phyloP scores from a whole-genome alignment of 1,139 yeast species.

The Yamadazyma trypodendri region DNA sequence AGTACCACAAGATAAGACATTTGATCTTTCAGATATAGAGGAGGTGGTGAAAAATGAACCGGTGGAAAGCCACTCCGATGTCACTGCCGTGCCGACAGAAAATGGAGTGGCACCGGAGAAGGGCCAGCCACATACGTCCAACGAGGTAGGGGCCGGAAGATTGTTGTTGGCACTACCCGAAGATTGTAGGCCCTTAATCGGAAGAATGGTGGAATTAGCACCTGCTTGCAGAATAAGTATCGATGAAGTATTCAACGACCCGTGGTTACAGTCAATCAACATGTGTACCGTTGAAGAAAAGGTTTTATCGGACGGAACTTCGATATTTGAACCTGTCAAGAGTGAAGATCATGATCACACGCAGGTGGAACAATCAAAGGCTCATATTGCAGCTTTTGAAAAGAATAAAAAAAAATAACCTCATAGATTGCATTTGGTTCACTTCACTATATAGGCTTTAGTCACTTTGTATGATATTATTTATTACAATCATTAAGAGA shows the following conservation, averaged over 20 bases:
- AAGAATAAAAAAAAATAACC: conserved; percentile 60
- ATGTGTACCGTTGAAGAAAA: conserved; percentile 64
- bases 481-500: not conserved
- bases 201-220: conserved; percentile 76
- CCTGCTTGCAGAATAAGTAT: conserved; percentile 86
- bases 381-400: conserved; percentile 92
- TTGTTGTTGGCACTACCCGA: conserved; percentile 67
- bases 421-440: too few relatives aligned
- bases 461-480: not conserved
- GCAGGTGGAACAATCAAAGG: conserved; percentile 87
- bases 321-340: conserved; percentile 30
- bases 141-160: conserved; percentile 68
- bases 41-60: conserved; percentile 23
- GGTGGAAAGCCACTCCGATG: not conserved
- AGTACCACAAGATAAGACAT: conserved; percentile 28
- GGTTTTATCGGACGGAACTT: conserved; percentile 31
- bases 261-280: conserved; percentile 65
- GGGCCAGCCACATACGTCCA: conserved; percentile 51
- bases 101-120: conserved; percentile 22
- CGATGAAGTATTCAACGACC: conserved; percentile 77
- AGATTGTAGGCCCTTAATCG: conserved; percentile 63
- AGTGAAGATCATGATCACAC: conserved; percentile 76
- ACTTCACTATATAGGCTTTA: too few relatives aligned
- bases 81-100: conserved; percentile 2
- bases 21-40: conserved; percentile 31